These are phyloP conservation scores for Ormosia emarginata DNA, from an alignment of 306 rosid species.

Conservation along the genomic window DNA sequence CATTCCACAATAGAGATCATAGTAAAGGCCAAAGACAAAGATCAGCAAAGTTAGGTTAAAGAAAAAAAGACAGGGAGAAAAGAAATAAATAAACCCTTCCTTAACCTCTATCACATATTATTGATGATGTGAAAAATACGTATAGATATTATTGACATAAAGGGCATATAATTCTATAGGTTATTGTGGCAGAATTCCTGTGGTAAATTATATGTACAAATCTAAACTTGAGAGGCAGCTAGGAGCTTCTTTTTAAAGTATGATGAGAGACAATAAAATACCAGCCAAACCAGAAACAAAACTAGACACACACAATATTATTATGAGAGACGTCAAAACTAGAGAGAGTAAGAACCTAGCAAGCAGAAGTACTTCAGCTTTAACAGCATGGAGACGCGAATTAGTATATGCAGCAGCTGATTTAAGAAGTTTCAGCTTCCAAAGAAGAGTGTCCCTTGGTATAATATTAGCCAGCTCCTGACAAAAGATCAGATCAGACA, in stretches of 20 bases:
- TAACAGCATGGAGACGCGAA: constrained; percentile 93
- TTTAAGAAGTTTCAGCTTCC: constrained; percentile 92
- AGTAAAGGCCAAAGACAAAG: neutral
- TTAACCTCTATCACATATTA: neutral
- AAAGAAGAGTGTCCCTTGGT: constrained; percentile 76
- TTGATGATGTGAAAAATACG: neutral
- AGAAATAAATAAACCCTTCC: neutral
- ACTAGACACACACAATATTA: neutral
- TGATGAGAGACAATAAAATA: neutral
- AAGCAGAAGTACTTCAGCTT: constrained; percentile 91
- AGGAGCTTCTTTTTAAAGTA: neutral
- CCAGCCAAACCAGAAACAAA: neutral
- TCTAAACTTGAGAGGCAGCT: neutral
- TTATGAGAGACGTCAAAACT: neutral
- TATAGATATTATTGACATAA: neutral
- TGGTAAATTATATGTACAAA: neutral
- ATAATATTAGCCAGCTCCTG: constrained; percentile 70
- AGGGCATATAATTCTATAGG: neutral
- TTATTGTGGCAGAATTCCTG: neutral
- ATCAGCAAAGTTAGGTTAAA: neutral
- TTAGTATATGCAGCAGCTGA: constrained; percentile 89
- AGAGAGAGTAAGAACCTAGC: constrained; percentile 64
- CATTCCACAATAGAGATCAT: neutral
- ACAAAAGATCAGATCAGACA: constrained; percentile 21
- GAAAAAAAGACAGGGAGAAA: neutral